Percentiles rank a stretch among this genome's conserved stretches.
These are phyloP conservation scores for Dendrocalamus latiflorus DNA, from an alignment of 202 grass and related monocot genomes.

Conservation along the genomic window DNA sequence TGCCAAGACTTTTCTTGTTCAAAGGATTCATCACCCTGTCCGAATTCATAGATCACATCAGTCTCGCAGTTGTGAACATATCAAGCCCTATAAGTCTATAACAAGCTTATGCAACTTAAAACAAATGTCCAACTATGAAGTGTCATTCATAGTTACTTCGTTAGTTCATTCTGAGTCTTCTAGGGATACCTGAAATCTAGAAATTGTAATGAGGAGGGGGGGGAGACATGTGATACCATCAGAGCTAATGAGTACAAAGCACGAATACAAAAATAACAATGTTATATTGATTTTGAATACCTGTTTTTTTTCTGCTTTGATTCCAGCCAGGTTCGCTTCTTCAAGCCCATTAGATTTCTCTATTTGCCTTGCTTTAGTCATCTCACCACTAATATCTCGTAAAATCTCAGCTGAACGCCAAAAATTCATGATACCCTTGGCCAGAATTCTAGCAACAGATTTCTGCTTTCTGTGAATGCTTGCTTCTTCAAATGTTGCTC, in stretches of 20 bases:
- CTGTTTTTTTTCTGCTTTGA: conserved; percentile 38
- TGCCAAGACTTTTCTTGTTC: conserved; percentile 43
- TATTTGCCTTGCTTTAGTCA: conserved; percentile 27
- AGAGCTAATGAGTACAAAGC: neutral
- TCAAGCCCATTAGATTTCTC: conserved; percentile 29
- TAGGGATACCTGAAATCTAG: neutral
- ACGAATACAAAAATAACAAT: neutral
- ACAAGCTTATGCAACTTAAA: conserved; percentile 17
- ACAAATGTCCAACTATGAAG: conserved; percentile 30
- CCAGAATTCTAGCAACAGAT: conserved; percentile 61
- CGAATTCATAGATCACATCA: conserved; percentile 17
- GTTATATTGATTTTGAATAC: conserved; percentile 37
- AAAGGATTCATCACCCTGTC: conserved; percentile 32
- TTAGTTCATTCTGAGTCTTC: neutral
- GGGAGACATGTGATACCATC: neutral
- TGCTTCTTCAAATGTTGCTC: conserved; percentile 65
- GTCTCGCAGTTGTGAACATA: neutral
- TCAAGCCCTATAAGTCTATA: conserved; percentile 12
- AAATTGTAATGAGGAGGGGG: neutral
- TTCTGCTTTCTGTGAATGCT: conserved; percentile 57
- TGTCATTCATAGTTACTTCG: neutral
- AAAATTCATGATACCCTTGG: conserved; percentile 60
- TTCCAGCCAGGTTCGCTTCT: conserved; percentile 26
- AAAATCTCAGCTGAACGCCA: conserved; percentile 67
- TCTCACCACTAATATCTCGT: conserved; percentile 15